Evolutionary conservation across 208 protist genomes (phyloP), one percentile per base, ranked within the genome.

Genomic region (Crithidia expoeki): DNA sequence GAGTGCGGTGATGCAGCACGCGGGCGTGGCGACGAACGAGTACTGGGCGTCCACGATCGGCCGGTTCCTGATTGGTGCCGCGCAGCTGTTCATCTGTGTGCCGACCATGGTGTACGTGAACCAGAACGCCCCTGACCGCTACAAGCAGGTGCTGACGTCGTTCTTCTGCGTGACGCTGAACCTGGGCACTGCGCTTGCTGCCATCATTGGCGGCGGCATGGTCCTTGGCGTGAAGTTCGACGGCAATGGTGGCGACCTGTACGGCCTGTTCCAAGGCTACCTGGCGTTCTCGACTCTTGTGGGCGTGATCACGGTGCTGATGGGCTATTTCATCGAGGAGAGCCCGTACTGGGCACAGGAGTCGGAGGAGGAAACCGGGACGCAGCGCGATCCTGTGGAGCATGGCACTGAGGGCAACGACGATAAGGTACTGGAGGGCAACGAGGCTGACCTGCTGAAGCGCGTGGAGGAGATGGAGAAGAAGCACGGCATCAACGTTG

Each of bases 161-260:
- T 25, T 94, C 42, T 93, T 92, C 70, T 83, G 90, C 62, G 68
- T 93, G 21, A 89, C 85, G 67, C 83, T 66, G 4, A 94, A 84
- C 46, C 79, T 94, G 46, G 90, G 88, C 42, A 93, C 87, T 62
- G 83, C 93, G 66, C 23, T 92, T 42, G 88, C 88, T 28, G 78
- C 88, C 33, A 60, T 72, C 47, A 72, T 94, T 28, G 90, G 88
- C 36, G 61, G 90, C 52, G 76, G 76, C 10, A 19, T 92, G 11
- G 78, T 72, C 27, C 75, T 82, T 33, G 88, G 76, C 44, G 63
- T 86, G 33, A 47, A 71, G n/a, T 79, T 73, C 49, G 50, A 72
- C 33, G 21, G n/a, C n/a, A 46, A 71, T 34, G 56, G 30, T 42
- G 70, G 85, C 61, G 61, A 80, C 9, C 70, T 78, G 19, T 67